Base-by-base conservation (phyloP, 139 green algal genomes). In the Trebouxia sp. region DNA sequence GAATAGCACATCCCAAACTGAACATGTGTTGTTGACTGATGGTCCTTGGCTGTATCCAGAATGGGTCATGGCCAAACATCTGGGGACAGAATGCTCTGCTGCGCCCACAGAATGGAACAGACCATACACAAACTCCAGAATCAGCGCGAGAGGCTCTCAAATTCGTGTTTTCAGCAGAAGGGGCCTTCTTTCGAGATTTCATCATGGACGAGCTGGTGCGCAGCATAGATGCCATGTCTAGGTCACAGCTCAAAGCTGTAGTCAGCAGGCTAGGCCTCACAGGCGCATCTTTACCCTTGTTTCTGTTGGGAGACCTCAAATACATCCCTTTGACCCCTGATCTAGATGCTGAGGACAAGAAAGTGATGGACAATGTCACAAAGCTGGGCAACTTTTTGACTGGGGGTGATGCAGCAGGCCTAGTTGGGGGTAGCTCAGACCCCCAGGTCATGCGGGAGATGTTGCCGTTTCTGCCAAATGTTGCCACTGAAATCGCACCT, bases 151-250 rank as follows among this genome's bases (percentile, higher is more conserved):
- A 94, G 75, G 88, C 91, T 8, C 84, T 97, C 41, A 86, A 85
- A 35, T 97, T 98, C 62, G 53, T 98, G 53, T 79, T 97, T 5
- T 91, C 88, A 41, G 41, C 69, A 32, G 88, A 98, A 80, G 96
- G 96, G 77, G 55, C 65, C 22, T 95, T 97, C 81, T 99, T 99
- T 92, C 86, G 97, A 14, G 89, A 96, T 24, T 98, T 99, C 82
- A 76, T 99, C 28, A 83, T 97, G 47, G 95, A 99, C 47, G 97
- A 99, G 92, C 81, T 97, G 30, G 96, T 98, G 37, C 97, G 96
- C 84, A 87, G 80, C 76, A 93, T 99, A 30, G 97, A 99, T 80
- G 97, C 96, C 3, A 76, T 98, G 30, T 92, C 85, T 6, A 72
- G 47, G 50, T 26, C 22, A 38, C 91, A 97, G 83, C 62, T 94